Evolutionary conservation across 345 rosid species (phyloP).

Genomic region (Eucalyptus erythrocorys): DNA sequence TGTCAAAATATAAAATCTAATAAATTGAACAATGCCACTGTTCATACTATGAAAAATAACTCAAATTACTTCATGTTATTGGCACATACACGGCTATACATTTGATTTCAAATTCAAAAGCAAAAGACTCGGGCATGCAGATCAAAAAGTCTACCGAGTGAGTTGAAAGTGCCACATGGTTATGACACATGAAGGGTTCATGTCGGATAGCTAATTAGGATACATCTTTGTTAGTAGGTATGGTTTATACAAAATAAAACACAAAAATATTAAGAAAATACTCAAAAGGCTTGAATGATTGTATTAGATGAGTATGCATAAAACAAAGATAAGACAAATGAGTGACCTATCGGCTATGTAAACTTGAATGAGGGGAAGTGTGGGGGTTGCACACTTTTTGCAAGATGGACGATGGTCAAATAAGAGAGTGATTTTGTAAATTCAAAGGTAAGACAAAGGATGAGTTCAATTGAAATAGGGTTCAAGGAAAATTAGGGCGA

Average conservation of each 20-base stretch:
- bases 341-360: not conserved
- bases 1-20: too few species aligned
- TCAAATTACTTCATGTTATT: not conserved
- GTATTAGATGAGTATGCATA: not conserved
- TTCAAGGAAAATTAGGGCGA: fast-evolving
- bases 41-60: not conserved
- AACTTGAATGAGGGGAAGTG: not conserved
- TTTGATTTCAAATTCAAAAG: not conserved
- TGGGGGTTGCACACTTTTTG: not conserved
- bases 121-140: fast-evolving
- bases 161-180: not conserved
- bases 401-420: not conserved
- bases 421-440: not conserved
- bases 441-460: not conserved
- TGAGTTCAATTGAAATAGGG: not conserved
- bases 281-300: not conserved
- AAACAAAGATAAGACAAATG: not conserved
- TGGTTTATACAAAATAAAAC: not conserved
- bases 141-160: not conserved
- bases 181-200: not conserved
- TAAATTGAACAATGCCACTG: too few species aligned
- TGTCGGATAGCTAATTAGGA: not conserved
- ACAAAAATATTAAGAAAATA: not conserved
- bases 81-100: not conserved
- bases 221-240: not conserved